A percentile compares a stretch with the other conserved stretches of the same genome.
Conservation (phyloP, 2,329 filamentous ascomycete species). For the Eutypa lata region DNA sequence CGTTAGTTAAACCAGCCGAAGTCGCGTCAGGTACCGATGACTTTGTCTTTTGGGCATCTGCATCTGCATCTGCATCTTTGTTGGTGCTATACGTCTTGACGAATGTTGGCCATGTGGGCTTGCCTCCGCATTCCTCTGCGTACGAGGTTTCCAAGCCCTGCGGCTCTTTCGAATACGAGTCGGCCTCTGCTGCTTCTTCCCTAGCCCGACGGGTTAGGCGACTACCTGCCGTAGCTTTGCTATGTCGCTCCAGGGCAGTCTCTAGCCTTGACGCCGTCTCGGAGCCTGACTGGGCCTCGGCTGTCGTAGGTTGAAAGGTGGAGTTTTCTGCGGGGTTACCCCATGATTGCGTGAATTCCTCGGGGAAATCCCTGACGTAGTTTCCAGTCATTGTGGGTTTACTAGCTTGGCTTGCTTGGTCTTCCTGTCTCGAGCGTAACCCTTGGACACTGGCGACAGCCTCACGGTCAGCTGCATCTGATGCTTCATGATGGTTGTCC, state of each 20-base stretch:
- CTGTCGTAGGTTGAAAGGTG: background rate
- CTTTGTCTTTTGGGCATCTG: slow-evolving; percentile 4
- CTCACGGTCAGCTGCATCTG: slow-evolving; percentile 27
- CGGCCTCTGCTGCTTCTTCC: slow-evolving; percentile 21
- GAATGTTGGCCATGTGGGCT: slow-evolving; percentile 31
- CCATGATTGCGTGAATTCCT: slow-evolving; percentile 47
- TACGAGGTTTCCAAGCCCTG: slow-evolving; percentile 49
- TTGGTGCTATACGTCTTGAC: slow-evolving; percentile 32
- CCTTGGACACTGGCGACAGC: slow-evolving; percentile 20
- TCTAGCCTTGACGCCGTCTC: slow-evolving; percentile 15
- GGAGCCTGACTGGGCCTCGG: no score
- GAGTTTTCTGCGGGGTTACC: slow-evolving; percentile 9
- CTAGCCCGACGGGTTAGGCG: slow-evolving; percentile 6
- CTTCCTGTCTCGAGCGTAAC: slow-evolving; percentile 16
- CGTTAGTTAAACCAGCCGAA: slow-evolving; percentile 5
- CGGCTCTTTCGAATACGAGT: slow-evolving; percentile 42
- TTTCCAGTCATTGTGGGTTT: slow-evolving; percentile 40
- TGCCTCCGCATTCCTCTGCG: slow-evolving; percentile 38
- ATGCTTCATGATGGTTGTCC: slow-evolving; percentile 23
- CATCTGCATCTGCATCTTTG: slow-evolving; percentile 3
- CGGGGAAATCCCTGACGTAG: slow-evolving; percentile 49
- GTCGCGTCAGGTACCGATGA: slow-evolving; percentile 4
- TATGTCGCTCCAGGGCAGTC: slow-evolving; percentile 25
- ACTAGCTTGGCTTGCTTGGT: slow-evolving; percentile 16
- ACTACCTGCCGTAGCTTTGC: slow-evolving; percentile 14